Percentiles rank a stretch among this genome's conserved stretches.
These are phyloP conservation scores for Nowakowskiella sp. DNA, from an alignment of 192 early-diverging fungal genomes.

Conservation along the genomic window DNA sequence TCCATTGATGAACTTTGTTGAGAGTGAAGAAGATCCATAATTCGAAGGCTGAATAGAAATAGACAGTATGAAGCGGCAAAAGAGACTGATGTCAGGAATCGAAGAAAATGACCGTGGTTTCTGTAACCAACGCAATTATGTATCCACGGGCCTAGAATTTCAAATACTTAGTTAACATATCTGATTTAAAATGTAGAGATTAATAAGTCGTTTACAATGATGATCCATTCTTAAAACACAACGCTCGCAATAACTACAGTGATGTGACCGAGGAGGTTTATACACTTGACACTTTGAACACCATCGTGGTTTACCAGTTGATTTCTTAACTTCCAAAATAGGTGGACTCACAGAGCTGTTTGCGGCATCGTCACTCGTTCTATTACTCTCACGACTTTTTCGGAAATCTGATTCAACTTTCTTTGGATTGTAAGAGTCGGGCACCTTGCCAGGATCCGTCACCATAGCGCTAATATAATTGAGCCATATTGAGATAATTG, in stretches of 20 bases:
- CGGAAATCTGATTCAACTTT: not conserved
- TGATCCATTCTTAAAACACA: constrained; percentile 53
- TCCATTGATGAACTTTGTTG: constrained; percentile 13
- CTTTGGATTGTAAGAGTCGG: constrained; percentile 28
- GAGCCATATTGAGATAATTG: constrained; percentile 66
- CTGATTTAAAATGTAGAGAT: no score
- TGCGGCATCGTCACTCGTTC: not conserved
- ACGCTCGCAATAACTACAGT: constrained; percentile 39
- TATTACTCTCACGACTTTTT: constrained; percentile 2
- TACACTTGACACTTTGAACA: constrained; percentile 37
- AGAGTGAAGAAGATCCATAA: constrained; percentile 34
- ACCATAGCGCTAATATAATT: constrained; percentile 77
- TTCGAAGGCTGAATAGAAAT: constrained; percentile 41
- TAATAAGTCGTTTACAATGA: constrained; percentile 32
- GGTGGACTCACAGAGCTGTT: no score
- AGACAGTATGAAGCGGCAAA: constrained; percentile 51
- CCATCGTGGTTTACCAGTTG: constrained; percentile 26
- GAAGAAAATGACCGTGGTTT: constrained; percentile 68
- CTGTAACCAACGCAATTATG: constrained; percentile 75
- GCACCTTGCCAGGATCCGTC: constrained; percentile 76
- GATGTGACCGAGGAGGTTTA: constrained; percentile 44
- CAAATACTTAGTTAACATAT: constrained; percentile 3
- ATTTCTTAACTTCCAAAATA: not conserved
- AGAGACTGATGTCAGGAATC: constrained; percentile 65
- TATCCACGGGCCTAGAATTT: constrained; percentile 66